Conservation (phyloP, 139 green algal genomes). For the Ettlia oleoabundans region DNA sequence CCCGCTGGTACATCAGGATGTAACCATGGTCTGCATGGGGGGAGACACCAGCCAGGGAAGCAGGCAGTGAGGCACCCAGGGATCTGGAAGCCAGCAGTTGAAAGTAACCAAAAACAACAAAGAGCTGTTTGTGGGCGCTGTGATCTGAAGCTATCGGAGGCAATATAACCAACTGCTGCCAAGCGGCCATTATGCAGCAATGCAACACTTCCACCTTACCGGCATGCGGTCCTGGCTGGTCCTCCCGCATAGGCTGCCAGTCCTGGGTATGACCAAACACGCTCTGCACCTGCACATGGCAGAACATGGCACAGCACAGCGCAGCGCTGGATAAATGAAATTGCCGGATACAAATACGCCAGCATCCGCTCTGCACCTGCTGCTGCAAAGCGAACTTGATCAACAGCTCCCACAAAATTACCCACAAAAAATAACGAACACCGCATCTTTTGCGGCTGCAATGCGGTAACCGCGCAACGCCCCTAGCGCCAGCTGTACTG, state of each 20-base stretch:
- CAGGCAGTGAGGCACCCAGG: not conserved
- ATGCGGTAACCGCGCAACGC: no score
- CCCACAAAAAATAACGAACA: no score
- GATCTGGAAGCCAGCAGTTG: not conserved
- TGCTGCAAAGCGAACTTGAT: no score
- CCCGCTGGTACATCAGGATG: constrained; percentile 93
- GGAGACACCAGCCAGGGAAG: no score
- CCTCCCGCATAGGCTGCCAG: not conserved
- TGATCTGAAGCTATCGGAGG: not conserved
- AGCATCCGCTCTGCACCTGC: no score
- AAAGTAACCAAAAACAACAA: not conserved
- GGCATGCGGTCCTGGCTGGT: constrained; percentile 22
- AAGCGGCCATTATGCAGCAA: not conserved
- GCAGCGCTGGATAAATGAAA: not conserved
- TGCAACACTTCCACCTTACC: constrained; percentile 4
- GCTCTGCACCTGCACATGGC: constrained; percentile 55
- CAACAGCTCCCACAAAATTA: no score
- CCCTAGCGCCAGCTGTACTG: no score
- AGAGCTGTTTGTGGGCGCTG: not conserved
- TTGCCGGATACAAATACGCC: no score
- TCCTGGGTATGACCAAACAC: constrained; percentile 89
- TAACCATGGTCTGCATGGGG: constrained; percentile 90
- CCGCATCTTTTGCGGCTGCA: no score
- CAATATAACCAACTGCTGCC: not conserved
- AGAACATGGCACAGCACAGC: not conserved